Evolutionary conservation across 2,329 filamentous ascomycete species (phyloP), one percentile per base, ranked within the genome.

Genomic region (Colletotrichum orbiculare): DNA sequence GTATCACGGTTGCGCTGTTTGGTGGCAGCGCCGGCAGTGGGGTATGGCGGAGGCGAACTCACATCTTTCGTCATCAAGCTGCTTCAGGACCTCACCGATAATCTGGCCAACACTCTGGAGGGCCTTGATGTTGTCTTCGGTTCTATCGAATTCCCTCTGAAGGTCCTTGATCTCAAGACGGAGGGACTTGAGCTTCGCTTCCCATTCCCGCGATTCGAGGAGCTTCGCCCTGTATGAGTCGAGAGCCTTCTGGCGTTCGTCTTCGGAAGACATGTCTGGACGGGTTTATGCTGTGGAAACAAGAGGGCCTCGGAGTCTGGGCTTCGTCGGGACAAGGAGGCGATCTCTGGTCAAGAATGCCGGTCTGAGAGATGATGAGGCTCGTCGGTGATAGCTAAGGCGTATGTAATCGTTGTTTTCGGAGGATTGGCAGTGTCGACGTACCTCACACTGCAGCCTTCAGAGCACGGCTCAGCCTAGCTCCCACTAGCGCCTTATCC

Each of bases 61-160:
- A 97, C 95, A 99, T 90, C 96, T 87, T 85, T 99, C 96, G 74
- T 99, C 96, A 76, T 99, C 96, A 69, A 99, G 87, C 84, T 99
- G 96, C 85, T 99, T 99, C 75, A 99, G 83, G 67, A 99, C 96
- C 82, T 99, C 96, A 73, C 96, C 96, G 79, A 99, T 98, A 80
- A 99, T 99, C 83, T 99, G 96, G 54, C 96, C 96, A 60, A 99
- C 96, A 79, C 96, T 98, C 84, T 99, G 96, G 75, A 99, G 84
- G 71, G 96, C 96, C 85, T 99, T 99, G 85, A 99, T 98, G 83
- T 98, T 98, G 71, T 99, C 96, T 78, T 99, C 96, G 58, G 96
- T 98, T 71, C 95, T 89, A 78, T 99, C 95, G 75, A 94, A 99
- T 73, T 98, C 94, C 76, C 92, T 94, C 77, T 97, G 93, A 60